These are phyloP conservation scores for Trichoderma parareesei DNA, from an alignment of 495 filamentous ascomycete genomes.

Conservation along the genomic window DNA sequence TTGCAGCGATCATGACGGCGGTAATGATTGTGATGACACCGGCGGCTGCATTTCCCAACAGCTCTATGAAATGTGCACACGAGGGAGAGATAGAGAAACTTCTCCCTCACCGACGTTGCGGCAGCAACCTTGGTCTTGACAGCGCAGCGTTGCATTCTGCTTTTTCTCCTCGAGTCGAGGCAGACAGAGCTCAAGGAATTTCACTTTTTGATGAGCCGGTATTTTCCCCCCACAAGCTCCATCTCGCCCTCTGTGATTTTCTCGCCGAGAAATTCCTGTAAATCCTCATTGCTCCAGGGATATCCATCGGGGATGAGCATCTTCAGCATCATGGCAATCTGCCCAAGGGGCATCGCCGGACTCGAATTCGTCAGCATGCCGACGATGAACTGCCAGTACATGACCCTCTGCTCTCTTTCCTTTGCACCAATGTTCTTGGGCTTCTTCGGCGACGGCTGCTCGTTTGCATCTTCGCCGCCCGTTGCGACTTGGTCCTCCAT, in stretches of 20 bases:
- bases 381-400: slow-evolving; percentile 86
- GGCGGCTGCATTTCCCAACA: too few species aligned
- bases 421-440: slow-evolving; percentile 29
- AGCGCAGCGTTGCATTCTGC: not conserved
- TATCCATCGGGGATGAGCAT: slow-evolving; percentile 83
- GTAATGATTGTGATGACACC: too few species aligned
- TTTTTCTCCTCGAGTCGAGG: too few species aligned
- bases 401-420: slow-evolving; percentile 65
- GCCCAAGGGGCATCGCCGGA: slow-evolving; percentile 60
- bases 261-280: slow-evolving; percentile 66
- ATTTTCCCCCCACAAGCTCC: slow-evolving; percentile 68
- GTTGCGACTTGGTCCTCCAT: slow-evolving; percentile 40
- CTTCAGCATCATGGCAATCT: slow-evolving; percentile 89
- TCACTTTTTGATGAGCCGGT: slow-evolving; percentile 50
- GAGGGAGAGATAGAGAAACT: too few species aligned
- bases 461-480: slow-evolving; percentile 27
- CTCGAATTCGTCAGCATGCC: slow-evolving; percentile 92
- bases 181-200: not conserved
- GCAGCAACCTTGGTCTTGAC: too few species aligned
- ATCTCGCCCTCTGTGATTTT: slow-evolving; percentile 65
- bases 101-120: too few species aligned
- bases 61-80: too few species aligned
- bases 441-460: slow-evolving; percentile 18
- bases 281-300: slow-evolving; percentile 63
- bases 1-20: too few species aligned